Conservation (phyloP, 2,329 filamentous ascomycete genomes). For the Penicillium sp. region DNA sequence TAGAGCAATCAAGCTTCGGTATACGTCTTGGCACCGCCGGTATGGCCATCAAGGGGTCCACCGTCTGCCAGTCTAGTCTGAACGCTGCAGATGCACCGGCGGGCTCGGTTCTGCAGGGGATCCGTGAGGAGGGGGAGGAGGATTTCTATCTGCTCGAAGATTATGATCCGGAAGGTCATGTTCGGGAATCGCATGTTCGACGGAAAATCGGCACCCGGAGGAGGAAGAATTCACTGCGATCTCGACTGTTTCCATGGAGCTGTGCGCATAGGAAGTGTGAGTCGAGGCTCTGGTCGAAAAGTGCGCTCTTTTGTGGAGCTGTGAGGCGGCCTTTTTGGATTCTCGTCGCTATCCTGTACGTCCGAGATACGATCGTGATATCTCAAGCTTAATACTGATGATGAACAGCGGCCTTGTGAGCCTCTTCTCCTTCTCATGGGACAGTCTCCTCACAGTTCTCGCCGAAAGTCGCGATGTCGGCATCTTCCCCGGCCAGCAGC, state of each 20-base stretch:
- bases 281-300: background rate
- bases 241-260: slow-evolving; percentile 5
- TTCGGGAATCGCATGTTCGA: background rate
- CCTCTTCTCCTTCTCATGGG: slow-evolving; percentile 10
- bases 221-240: background rate
- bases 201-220: background rate
- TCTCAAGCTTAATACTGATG: background rate
- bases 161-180: background rate
- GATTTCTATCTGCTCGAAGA: background rate
- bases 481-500: slow-evolving; percentile 5
- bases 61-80: background rate
- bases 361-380: background rate
- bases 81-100: background rate
- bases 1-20: slow-evolving; percentile 12
- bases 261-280: slow-evolving; percentile 13
- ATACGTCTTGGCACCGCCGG: slow-evolving; percentile 5
- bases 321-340: slow-evolving; percentile 10
- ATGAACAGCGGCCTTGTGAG: slow-evolving; percentile 9
- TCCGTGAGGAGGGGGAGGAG: background rate
- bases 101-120: background rate
- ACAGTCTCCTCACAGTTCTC: slow-evolving; percentile 8
- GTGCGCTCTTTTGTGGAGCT: slow-evolving; percentile 6
- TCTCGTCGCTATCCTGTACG: slow-evolving; percentile 15
- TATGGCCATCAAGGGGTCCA: background rate
- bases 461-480: background rate